A percentile compares a stretch with the other conserved stretches of the same genome.
Evolutionary conservation across 257 asterid genomes (phyloP).

Genomic region (Solanum gandarillasii): DNA sequence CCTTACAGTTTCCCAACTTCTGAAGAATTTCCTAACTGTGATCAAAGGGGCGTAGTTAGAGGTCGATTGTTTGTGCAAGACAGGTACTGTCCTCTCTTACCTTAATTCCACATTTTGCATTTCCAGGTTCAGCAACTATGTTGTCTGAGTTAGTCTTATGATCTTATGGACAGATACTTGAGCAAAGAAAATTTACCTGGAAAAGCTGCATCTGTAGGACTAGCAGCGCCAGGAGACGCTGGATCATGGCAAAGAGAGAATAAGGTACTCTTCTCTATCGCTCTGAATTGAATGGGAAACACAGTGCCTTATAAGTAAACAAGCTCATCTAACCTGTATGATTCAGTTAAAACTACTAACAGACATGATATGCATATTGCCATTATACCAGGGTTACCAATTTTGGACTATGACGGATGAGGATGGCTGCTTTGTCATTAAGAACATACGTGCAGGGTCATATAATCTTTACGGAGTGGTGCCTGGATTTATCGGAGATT

Average conservation of each 20-base stretch:
- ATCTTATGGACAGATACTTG: constrained; percentile 4
- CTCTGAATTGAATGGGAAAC: neutral
- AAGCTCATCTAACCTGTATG: neutral
- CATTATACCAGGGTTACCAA: constrained; percentile 7
- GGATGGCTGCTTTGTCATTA: neutral
- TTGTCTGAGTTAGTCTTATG: neutral
- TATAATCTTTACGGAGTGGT: neutral
- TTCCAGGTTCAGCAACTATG: neutral
- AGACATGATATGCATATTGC: neutral
- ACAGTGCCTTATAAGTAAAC: neutral
- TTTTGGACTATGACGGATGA: constrained; percentile 4
- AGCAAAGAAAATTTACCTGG: constrained; percentile 12
- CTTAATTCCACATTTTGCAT: neutral
- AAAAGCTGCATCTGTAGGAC: constrained; percentile 18
- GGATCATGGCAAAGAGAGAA: constrained; percentile 30
- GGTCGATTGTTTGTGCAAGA: constrained; percentile 19
- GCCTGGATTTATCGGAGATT: constrained; percentile 5
- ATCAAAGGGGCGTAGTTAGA: constrained; percentile 19
- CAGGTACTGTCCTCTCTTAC: constrained; percentile 8
- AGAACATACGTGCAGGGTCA: neutral
- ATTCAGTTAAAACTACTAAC: neutral
- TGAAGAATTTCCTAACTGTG: constrained; percentile 14
- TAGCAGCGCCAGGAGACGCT: constrained; percentile 13
- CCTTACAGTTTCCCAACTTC: constrained; percentile 28
- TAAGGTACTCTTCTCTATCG: constrained; percentile 5